Conservation (phyloP, 805 yeast species). For the Ogataea neopini region DNA sequence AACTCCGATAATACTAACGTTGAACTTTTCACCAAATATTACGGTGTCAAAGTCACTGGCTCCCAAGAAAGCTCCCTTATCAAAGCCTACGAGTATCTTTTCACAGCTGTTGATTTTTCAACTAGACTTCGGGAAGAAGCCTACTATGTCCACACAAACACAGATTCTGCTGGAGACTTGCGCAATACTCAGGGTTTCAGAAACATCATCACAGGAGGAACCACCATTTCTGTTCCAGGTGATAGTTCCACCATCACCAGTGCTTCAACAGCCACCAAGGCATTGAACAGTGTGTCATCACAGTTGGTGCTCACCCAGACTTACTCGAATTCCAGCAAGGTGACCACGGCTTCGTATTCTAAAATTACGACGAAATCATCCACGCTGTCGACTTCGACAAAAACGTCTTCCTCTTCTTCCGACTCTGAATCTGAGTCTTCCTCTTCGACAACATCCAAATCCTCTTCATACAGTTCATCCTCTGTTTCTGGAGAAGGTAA, state of each 20-base stretch:
- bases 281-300: not conserved
- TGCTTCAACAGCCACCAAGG: not conserved
- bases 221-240: slow-evolving; percentile 2
- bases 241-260: slow-evolving; percentile 1
- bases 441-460: not conserved
- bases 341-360: no score
- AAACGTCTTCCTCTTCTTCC: no score
- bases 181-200: slow-evolving; percentile 10
- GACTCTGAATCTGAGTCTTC: no score
- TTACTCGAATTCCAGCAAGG: not conserved
- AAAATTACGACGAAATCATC: no score
- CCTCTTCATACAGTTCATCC: not conserved
- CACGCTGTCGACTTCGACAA: not conserved
- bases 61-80: slow-evolving; percentile 7
- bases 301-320: not conserved
- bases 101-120: slow-evolving; percentile 18
- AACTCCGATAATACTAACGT: slow-evolving; percentile 9
- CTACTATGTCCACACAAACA: slow-evolving; percentile 15
- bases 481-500: not conserved
- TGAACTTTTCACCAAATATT: slow-evolving; percentile 9
- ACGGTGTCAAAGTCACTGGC: slow-evolving; percentile 4
- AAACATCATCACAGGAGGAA: slow-evolving; percentile 11
- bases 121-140: slow-evolving; percentile 16
- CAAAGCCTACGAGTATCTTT: slow-evolving; percentile 14
- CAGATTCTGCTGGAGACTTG: slow-evolving; percentile 12